phyloP scores from a whole-genome alignment of 306 rosid genomes.

The Fragaria ananassa region DNA sequence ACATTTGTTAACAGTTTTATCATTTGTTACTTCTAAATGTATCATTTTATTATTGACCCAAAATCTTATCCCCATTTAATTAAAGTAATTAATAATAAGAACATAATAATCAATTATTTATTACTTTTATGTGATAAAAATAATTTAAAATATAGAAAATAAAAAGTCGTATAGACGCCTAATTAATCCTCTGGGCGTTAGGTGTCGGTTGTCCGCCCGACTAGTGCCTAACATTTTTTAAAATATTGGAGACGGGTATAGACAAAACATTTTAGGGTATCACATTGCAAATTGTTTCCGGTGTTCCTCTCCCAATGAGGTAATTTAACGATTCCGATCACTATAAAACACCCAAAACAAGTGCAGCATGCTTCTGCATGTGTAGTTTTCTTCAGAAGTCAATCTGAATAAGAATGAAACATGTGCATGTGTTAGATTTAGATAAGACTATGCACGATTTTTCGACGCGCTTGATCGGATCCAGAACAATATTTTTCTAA shows the following conservation, averaged over 20 bases:
- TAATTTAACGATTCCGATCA: not conserved
- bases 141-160: no score
- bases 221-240: no score
- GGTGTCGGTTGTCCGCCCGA: no score
- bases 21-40: no score
- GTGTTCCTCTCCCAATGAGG: not conserved
- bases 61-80: no score
- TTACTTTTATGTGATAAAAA: no score
- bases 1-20: no score
- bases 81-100: no score
- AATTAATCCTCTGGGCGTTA: no score
- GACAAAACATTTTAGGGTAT: not conserved
- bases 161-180: no score
- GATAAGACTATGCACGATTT: not conserved
- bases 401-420: not conserved
- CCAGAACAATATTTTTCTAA: conserved; percentile 9
- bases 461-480: conserved; percentile 18
- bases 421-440: not conserved
- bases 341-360: not conserved
- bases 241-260: not conserved
- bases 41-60: no score
- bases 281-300: not conserved
- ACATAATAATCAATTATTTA: no score
- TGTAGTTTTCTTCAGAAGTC: not conserved
- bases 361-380: conserved; percentile 18